Evolutionary conservation across 108 stramenopile genomes (phyloP).

Genomic region (Fragilaria radians): DNA sequence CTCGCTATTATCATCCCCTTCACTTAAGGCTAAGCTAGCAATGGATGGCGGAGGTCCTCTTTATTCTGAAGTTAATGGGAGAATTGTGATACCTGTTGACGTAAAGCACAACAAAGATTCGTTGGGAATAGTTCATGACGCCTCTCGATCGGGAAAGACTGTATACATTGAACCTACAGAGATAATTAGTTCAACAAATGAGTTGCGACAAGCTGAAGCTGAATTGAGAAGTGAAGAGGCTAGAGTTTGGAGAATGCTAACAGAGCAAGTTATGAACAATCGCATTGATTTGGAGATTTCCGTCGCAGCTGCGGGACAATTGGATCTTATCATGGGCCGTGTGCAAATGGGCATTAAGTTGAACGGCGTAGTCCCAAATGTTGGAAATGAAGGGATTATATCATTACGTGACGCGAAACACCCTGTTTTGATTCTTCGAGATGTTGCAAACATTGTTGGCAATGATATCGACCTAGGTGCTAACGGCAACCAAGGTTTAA

Average conservation of each 20-base stretch:
- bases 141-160: conserved; percentile 82
- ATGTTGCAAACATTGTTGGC: conserved; percentile 67
- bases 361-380: conserved; percentile 69
- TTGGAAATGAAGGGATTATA: conserved; percentile 77
- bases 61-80: conserved; percentile 57
- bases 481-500: conserved; percentile 68
- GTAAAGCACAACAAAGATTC: conserved; percentile 16
- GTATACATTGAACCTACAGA: conserved; percentile 90
- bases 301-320: conserved; percentile 47
- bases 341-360: conserved; percentile 58
- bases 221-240: conserved; percentile 75
- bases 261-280: conserved; percentile 47
- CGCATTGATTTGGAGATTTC: conserved; percentile 37
- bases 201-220: conserved; percentile 60
- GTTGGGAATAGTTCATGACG: conserved; percentile 88
- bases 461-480: conserved; percentile 75
- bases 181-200: conserved; percentile 86
- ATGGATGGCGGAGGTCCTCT: conserved; percentile 66
- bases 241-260: conserved; percentile 59
- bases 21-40: conserved; percentile 59
- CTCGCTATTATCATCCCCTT: conserved; percentile 40
- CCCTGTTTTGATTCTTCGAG: conserved; percentile 78
- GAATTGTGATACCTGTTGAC: conserved; percentile 66
- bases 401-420: conserved; percentile 72
- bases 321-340: conserved; percentile 75